Evolutionary conservation across 345 rosid species (phyloP).

Genomic region (Lenwebbia sp.): DNA sequence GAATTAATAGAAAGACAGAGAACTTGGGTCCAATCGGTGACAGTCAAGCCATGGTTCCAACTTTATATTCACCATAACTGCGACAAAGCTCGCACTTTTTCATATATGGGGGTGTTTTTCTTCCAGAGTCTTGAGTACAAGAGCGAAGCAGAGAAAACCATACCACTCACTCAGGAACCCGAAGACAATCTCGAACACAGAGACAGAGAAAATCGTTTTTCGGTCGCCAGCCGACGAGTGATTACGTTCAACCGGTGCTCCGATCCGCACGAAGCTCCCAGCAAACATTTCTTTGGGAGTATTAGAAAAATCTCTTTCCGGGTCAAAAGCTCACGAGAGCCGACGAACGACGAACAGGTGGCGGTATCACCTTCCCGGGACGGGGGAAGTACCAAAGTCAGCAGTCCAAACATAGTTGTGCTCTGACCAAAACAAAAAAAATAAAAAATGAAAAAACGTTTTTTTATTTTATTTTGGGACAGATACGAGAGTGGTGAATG

Average conservation of each 20-base stretch:
- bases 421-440: too few relatives aligned
- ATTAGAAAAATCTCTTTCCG: not conserved
- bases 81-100: not conserved
- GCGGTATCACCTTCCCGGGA: not conserved
- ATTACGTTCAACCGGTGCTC: not conserved
- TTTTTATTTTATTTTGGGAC: too few relatives aligned
- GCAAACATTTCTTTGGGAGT: not conserved
- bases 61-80: not conserved
- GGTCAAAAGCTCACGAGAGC: not conserved
- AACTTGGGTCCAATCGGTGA: not conserved
- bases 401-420: not conserved
- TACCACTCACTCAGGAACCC: not conserved
- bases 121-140: not conserved
- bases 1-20: not conserved
- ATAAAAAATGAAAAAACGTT: too few relatives aligned
- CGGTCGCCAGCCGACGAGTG: not conserved
- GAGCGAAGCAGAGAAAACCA: not conserved
- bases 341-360: not conserved
- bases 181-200: not conserved
- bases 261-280: not conserved
- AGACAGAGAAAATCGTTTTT: not conserved
- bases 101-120: not conserved
- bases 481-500: not conserved
- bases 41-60: not conserved
- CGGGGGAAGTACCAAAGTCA: not conserved